phyloP scores from a whole-genome alignment of 2,329 filamentous ascomycete species.

The Lasiodiplodia hormozganensis region DNA sequence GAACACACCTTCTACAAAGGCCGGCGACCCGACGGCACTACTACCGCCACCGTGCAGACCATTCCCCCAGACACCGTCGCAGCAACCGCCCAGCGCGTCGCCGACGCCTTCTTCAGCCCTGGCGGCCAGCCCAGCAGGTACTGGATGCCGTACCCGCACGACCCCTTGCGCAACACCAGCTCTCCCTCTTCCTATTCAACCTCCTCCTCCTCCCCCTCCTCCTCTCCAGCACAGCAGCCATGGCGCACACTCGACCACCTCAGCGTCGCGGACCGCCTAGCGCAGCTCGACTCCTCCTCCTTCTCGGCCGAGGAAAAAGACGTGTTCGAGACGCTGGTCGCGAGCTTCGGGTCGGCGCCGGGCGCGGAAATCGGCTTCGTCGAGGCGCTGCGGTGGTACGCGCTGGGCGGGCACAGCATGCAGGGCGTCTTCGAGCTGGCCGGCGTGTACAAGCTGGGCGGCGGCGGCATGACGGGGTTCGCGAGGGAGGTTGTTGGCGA shows the following conservation, averaged over 20 bases:
- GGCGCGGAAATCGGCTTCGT: slow-evolving; percentile 36
- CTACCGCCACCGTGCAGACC: slow-evolving; percentile 3
- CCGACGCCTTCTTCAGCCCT: slow-evolving; percentile 40
- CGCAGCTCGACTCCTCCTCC: slow-evolving; percentile 31
- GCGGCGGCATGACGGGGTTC: slow-evolving; percentile 35
- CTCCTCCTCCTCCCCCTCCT: background rate
- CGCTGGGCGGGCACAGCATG: slow-evolving; percentile 37
- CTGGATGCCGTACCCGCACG: slow-evolving; percentile 48
- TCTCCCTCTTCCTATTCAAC: background rate
- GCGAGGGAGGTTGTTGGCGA: slow-evolving; percentile 25
- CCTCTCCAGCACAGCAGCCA: no score
- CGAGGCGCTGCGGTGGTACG: slow-evolving; percentile 42
- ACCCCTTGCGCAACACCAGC: slow-evolving; percentile 36
- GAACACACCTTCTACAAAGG: background rate
- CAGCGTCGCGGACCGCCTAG: slow-evolving; percentile 40
- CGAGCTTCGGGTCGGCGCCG: slow-evolving; percentile 31
- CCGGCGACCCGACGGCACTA: background rate
- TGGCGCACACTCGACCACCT: slow-evolving; percentile 34
- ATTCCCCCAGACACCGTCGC: background rate
- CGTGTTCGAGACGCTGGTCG: slow-evolving; percentile 34
- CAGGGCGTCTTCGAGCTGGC: slow-evolving; percentile 35
- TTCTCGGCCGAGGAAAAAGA: slow-evolving; percentile 26
- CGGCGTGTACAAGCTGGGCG: slow-evolving; percentile 34
- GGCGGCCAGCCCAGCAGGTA: slow-evolving; percentile 40
- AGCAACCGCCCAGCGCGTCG: slow-evolving; percentile 31